Conservation (phyloP, 345 rosid species). For the Angophora floribunda region DNA sequence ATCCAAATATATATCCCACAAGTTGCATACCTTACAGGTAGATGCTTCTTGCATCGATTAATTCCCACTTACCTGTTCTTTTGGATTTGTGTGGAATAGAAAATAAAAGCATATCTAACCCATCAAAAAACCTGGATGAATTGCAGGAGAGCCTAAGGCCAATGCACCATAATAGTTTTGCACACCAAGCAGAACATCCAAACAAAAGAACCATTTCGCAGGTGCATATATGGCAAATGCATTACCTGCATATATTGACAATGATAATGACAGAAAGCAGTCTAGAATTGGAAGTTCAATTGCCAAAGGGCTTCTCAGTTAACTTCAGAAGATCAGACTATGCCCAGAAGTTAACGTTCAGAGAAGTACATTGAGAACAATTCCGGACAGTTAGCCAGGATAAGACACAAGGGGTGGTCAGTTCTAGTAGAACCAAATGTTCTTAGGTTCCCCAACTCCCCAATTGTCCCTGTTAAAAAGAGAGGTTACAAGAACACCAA, state of each 20-base stretch:
- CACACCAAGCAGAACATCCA: background rate
- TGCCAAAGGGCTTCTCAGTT: background rate
- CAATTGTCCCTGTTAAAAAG: background rate
- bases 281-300: background rate
- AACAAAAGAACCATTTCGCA: background rate
- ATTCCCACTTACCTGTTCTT: background rate
- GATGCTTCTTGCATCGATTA: background rate
- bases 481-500: background rate
- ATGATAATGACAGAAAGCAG: background rate
- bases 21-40: background rate
- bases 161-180: background rate
- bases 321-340: background rate
- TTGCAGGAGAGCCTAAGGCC: background rate
- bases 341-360: background rate
- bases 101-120: background rate
- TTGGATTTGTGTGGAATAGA: background rate
- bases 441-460: background rate
- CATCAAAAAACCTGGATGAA: background rate
- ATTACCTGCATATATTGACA: background rate
- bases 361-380: background rate
- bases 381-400: background rate
- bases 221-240: background rate
- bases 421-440: background rate
- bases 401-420: background rate
- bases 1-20: background rate